Evolutionary conservation across 225 moss, liverwort and hornwort species (phyloP).

Genomic region (Pseudisothecium myosuroides): DNA sequence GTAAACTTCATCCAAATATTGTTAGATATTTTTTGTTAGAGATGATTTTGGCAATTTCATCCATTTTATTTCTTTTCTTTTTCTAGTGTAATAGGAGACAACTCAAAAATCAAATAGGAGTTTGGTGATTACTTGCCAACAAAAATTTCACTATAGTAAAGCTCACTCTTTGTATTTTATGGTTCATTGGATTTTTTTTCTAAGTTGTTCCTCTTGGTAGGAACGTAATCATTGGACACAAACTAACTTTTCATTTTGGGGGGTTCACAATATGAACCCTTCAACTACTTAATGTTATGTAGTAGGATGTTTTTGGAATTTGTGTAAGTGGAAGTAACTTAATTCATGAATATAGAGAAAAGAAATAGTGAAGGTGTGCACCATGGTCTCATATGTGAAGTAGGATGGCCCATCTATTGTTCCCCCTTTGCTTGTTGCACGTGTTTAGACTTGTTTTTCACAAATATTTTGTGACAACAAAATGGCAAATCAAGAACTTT

Average conservation of each 20-base stretch:
- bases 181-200: neutral
- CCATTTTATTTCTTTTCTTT: too few species aligned
- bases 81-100: too few species aligned
- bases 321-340: neutral
- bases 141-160: too few species aligned
- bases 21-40: fast-evolving
- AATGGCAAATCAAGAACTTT: neutral
- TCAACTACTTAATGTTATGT: neutral
- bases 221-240: neutral
- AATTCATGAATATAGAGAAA: neutral
- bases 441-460: neutral
- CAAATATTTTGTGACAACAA: neutral
- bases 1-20: neutral
- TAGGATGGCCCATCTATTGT: neutral
- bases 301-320: too few species aligned
- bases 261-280: too few species aligned
- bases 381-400: neutral
- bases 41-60: neutral
- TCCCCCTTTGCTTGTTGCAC: neutral
- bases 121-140: too few species aligned
- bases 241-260: too few species aligned
- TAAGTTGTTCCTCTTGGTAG: neutral
- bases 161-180: neutral
- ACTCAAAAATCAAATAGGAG: too few species aligned
- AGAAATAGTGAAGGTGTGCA: neutral